Evolutionary conservation across 805 yeast genomes (phyloP).

Genomic region (Starmerella geochares): DNA sequence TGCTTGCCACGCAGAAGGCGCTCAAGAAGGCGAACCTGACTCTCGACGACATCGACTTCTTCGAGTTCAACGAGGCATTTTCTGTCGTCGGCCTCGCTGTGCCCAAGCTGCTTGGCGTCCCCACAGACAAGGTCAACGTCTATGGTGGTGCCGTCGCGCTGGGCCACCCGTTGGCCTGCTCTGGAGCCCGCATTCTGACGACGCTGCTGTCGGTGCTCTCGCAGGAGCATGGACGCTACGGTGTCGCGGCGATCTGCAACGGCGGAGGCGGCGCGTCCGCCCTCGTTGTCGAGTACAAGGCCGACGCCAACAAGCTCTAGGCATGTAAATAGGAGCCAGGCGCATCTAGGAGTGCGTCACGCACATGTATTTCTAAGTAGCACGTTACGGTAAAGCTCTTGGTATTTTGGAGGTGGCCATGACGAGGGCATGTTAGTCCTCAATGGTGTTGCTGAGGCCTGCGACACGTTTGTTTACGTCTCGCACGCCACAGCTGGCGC

Average conservation of each 20-base stretch:
- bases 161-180: conserved; percentile 93
- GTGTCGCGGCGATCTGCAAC: conserved; percentile 94
- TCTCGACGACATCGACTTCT: conserved; percentile 66
- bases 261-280: conserved; percentile 99
- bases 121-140: conserved; percentile 63
- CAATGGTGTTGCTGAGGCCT: too few relatives aligned
- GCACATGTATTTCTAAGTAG: too few relatives aligned
- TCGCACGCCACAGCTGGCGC: too few relatives aligned
- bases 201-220: conserved; percentile 69
- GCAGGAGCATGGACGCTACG: conserved; percentile 80
- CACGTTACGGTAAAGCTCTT: too few relatives aligned
- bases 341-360: too few relatives aligned
- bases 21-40: conserved; percentile 69
- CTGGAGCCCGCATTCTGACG: conserved; percentile 89
- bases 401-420: too few relatives aligned
- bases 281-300: conserved; percentile 61
- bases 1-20: conserved; percentile 93
- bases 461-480: too few relatives aligned
- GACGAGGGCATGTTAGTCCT: too few relatives aligned
- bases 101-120: conserved; percentile 52
- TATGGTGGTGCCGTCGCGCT: conserved; percentile 96
- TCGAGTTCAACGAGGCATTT: conserved; percentile 96
- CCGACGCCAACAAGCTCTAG: conserved; percentile 29
- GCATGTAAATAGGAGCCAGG: too few relatives aligned
- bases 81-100: conserved; percentile 93